Evolutionary conservation across 192 early-diverging fungal species (phyloP).

Genomic region (Coemansia sp.): DNA sequence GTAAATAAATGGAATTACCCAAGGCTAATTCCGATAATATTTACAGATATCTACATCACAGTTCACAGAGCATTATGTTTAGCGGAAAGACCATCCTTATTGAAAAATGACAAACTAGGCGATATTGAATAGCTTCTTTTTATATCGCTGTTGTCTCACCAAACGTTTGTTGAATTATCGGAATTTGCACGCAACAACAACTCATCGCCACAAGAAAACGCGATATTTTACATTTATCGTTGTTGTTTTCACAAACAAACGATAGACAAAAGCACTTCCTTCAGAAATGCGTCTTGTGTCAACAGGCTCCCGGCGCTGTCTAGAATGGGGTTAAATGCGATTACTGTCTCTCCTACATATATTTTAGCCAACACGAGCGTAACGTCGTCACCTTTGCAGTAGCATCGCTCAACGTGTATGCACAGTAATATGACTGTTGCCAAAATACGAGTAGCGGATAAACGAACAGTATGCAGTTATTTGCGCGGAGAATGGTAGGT

Average conservation of each 20-base stretch:
- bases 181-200: no score
- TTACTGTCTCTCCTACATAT: neutral
- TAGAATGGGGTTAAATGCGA: neutral
- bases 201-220: no score
- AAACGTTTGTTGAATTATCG: no score
- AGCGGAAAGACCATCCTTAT: no score
- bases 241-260: neutral
- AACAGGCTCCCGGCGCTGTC: no score
- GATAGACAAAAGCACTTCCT: neutral
- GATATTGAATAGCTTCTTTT: no score
- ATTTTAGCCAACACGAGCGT: neutral
- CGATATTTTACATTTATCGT: no score
- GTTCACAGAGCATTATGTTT: neutral
- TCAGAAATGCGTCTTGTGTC: no score
- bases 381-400: conserved; percentile 10
- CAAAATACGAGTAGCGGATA: neutral
- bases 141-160: neutral
- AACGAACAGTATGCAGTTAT: neutral
- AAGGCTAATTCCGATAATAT: neutral
- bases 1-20: neutral
- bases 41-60: neutral
- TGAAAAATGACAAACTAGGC: no score
- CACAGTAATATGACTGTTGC: conserved; percentile 2
- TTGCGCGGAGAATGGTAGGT: neutral
- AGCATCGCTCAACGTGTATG: neutral